These are phyloP conservation scores for Triangularia setosa DNA, from an alignment of 2,329 filamentous ascomycete genomes.

Conservation along the genomic window DNA sequence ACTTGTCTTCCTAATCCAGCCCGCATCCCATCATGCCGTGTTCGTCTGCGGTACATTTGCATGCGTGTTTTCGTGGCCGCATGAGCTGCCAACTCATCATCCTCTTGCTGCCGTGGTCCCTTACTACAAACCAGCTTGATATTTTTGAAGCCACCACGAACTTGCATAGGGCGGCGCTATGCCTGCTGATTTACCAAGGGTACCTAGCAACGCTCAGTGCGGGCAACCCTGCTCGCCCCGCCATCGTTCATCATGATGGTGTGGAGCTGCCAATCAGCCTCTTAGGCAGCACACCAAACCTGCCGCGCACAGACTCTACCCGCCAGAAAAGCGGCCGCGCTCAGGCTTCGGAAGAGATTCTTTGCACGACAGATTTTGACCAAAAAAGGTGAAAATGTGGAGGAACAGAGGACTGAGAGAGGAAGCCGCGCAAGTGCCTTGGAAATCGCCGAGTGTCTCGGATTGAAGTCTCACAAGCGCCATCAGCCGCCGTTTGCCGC, in stretches of 20 bases:
- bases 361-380: neutral
- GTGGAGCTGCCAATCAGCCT: conserved; percentile 2
- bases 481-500: conserved; percentile 6
- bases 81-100: conserved; percentile 3
- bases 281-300: neutral
- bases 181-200: conserved; percentile 3
- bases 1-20: conserved; percentile 2
- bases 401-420: neutral
- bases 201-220: neutral
- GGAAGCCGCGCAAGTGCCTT: neutral
- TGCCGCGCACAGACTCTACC: conserved; percentile 4
- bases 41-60: neutral
- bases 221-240: neutral
- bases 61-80: neutral
- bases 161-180: neutral
- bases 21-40: too few species aligned
- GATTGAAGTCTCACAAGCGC: neutral
- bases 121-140: neutral
- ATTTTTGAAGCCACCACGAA: neutral
- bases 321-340: neutral
- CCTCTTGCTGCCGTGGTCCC: neutral
- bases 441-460: neutral
- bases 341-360: neutral
- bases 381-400: neutral
- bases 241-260: conserved; percentile 3